Base-by-base conservation (phyloP, 2,329 filamentous ascomycete species). In the Phyllosticta ampelicida region DNA sequence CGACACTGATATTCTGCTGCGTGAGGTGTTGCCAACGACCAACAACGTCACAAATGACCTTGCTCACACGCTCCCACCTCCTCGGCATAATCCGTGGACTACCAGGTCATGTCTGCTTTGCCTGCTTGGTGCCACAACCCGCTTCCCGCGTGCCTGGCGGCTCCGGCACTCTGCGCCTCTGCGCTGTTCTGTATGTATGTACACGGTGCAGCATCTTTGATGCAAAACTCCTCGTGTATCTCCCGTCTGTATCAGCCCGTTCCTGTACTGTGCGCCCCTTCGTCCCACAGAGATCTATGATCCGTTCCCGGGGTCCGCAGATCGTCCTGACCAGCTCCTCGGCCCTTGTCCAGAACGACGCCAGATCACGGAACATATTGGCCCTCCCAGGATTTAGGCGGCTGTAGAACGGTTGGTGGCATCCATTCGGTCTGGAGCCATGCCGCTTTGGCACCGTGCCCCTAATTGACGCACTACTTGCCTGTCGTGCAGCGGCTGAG, bases 221-320 rank as follows among this genome's bases (percentile, higher is more conserved):
- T 58, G 55, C 55, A 58, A 58, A 58, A 50, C 28, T 58, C 55
- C 55, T 58, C 55, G 55, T 58, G 51, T 58, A 58, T 58, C 55
- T 58, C 55, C 55, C 50, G 23, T 18, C 53, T 23, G 52, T 36
- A 36, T 48, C 55, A 56, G 36, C 23, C 55, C 55, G 55, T 20
- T 58, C 55, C 51, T 51, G 55, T 48, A 51, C 51, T 28, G 23
- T 44, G 23, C 52, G 13, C 36, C 36, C 36, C 36, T 44, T 44
- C 36, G 55, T 58, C 20, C 51, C 50, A 58, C 55, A 29, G 51
- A 58, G 55, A 58, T 58, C 55, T 58, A 53, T 53, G 55, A 58
- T 50, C 30, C 20, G 10, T 21, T 53, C 16, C 55, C 50, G 26
- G 55, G 55, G 30, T 53, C 51, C 50, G 23, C 48, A 44, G 36